Percentiles rank a stretch among this genome's conserved stretches.
These are phyloP conservation scores for Veloboletus limbatus DNA, from an alignment of 1,284 basidiomycete genomes.

Conservation along the genomic window DNA sequence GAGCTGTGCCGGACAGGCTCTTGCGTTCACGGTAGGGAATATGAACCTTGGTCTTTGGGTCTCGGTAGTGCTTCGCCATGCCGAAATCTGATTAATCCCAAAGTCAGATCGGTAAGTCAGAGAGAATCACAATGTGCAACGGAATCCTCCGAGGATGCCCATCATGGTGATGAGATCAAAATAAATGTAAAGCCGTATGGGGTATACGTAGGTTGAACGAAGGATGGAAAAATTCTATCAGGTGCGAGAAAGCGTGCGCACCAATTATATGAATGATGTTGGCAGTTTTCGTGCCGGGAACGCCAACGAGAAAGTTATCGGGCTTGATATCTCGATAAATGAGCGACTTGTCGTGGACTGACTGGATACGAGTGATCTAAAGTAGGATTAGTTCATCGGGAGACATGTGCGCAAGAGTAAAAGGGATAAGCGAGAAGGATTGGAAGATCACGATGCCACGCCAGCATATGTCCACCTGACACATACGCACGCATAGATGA, in stretches of 20 bases:
- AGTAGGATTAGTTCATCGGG: constrained; percentile 10
- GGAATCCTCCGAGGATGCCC: constrained; percentile 4
- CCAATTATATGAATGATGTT: constrained; percentile 92
- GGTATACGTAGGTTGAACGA: background rate
- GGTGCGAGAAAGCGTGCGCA: constrained; percentile 35
- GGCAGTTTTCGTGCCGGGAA: constrained; percentile 88
- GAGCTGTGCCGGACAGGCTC: constrained; percentile 94
- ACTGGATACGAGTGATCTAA: constrained; percentile 94
- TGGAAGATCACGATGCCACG: background rate
- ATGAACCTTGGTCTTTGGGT: constrained; percentile 96
- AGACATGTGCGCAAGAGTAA: background rate
- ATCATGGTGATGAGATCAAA: constrained; percentile 1
- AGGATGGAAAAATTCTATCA: constrained; percentile 1
- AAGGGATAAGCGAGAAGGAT: background rate
- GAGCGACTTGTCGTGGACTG: constrained; percentile 97
- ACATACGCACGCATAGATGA: constrained; percentile 3
- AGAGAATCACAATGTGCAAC: constrained; percentile 4
- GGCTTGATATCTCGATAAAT: constrained; percentile 99
- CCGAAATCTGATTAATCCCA: constrained; percentile 73
- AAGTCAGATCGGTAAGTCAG: constrained; percentile 12
- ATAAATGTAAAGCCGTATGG: constrained; percentile 6
- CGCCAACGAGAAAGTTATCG: constrained; percentile 97
- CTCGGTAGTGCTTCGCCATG: constrained; percentile 98
- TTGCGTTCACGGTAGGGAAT: constrained; percentile 99
- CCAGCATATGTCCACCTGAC: background rate